Percentiles rank a stretch among this genome's conserved stretches.
Conservation (phyloP, 176 grass and related monocot genomes). For the Chloris gayana region DNA sequence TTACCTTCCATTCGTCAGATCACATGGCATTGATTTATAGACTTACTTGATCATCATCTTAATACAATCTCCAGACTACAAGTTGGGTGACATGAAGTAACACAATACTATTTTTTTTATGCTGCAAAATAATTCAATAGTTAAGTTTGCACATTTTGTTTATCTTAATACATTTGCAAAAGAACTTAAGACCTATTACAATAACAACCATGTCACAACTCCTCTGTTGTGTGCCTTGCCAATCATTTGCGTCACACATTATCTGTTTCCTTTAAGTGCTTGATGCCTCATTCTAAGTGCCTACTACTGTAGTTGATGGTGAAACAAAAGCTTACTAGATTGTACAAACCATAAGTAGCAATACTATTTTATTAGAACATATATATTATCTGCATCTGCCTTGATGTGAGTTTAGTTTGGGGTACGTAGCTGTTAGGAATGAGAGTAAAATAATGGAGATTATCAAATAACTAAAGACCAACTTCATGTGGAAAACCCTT, state of each 20-base stretch:
- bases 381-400: neutral
- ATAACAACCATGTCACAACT: neutral
- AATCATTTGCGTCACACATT: neutral
- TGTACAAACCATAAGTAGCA: neutral
- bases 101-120: neutral
- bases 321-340: neutral
- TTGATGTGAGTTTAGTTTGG: neutral
- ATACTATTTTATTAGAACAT: neutral
- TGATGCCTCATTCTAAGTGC: neutral
- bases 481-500: neutral
- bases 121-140: neutral
- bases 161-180: neutral
- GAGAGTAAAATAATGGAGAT: neutral
- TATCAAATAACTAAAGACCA: neutral
- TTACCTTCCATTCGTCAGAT: neutral
- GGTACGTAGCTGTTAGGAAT: neutral
- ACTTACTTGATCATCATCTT: neutral
- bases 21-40: neutral
- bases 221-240: neutral
- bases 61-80: neutral
- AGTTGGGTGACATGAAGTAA: neutral
- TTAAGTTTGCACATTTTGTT: neutral
- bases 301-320: neutral
- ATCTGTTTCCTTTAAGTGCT: neutral
- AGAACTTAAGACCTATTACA: neutral